phyloP scores from a whole-genome alignment of 2,329 filamentous ascomycete species.

The Talaromyces amestolkiae region DNA sequence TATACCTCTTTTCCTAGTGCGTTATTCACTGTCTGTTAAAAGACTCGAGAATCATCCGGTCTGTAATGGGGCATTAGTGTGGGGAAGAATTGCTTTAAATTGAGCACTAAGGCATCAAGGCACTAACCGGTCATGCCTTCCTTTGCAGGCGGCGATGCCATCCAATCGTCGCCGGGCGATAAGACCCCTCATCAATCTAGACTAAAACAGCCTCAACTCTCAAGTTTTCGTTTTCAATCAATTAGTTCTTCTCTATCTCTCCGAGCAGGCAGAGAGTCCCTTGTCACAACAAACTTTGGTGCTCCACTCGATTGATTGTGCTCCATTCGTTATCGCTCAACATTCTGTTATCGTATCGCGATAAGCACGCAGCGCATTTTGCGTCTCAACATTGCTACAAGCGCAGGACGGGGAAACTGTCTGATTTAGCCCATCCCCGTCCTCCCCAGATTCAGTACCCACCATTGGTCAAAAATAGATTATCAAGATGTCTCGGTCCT shows the following conservation, averaged over 20 bases:
- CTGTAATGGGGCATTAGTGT: not conserved
- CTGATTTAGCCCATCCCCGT: constrained; percentile 5
- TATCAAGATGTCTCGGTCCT: constrained; percentile 39
- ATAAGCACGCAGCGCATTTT: not conserved
- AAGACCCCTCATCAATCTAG: not conserved
- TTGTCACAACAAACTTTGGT: not conserved
- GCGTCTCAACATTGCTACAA: not conserved
- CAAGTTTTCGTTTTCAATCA: not conserved
- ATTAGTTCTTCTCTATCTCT: not conserved
- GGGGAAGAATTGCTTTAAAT: not conserved
- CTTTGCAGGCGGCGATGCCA: not conserved
- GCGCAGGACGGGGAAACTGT: not conserved
- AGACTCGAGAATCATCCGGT: not conserved
- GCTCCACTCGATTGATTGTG: not conserved
- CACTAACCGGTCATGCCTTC: not conserved
- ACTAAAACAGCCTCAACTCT: not conserved
- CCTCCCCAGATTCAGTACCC: not conserved
- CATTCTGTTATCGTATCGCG: not conserved
- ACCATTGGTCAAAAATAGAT: constrained; percentile 7
- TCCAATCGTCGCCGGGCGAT: not conserved
- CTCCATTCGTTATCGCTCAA: not conserved
- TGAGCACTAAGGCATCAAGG: constrained; percentile 1
- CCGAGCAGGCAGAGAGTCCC: no score
- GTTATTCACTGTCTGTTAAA: not conserved
- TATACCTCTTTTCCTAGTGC: constrained; percentile 1